phyloP scores from a whole-genome alignment of 1,284 basidiomycete genomes.

The Tilletia indica region DNA sequence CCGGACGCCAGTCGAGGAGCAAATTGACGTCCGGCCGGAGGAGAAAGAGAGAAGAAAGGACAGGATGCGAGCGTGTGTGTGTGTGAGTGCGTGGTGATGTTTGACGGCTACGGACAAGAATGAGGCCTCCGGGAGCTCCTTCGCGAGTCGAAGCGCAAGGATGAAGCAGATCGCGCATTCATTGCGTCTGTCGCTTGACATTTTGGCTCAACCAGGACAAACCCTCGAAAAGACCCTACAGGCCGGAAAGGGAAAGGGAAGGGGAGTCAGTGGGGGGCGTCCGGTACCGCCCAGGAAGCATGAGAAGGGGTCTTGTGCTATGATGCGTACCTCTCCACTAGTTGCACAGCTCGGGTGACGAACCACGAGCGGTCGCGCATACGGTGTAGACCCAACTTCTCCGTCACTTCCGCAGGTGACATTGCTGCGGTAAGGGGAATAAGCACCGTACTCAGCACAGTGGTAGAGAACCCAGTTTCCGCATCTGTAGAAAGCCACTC shows the following conservation, averaged over 20 bases:
- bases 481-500: slow-evolving; percentile 15
- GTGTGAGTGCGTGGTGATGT: not conserved
- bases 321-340: slow-evolving; percentile 35
- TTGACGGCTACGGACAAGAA: too few species aligned
- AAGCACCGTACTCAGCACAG: not conserved
- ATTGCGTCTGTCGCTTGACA: slow-evolving; percentile 27
- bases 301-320: not conserved
- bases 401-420: slow-evolving; percentile 97
- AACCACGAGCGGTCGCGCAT: slow-evolving; percentile 99
- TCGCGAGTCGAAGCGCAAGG: too few species aligned
- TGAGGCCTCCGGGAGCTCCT: too few species aligned
- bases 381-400: slow-evolving; percentile 88
- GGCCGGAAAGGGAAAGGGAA: not conserved
- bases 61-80: not conserved
- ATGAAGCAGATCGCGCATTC: not conserved
- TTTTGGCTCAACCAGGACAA: slow-evolving; percentile 50
- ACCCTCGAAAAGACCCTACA: slow-evolving; percentile 48
- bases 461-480: not conserved
- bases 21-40: too few species aligned
- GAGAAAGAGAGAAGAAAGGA: not conserved
- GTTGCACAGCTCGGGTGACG: slow-evolving; percentile 71
- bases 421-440: slow-evolving; percentile 64
- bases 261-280: not conserved
- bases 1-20: too few species aligned
- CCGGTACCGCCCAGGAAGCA: too few species aligned